Percentiles rank a stretch among this genome's conserved stretches.
Conservation (phyloP, 176 grass and related monocot species). For the Zea mays region Zm-B73-REFERENCE-NAM-5.0 NC_050104.1:157815001-157815500, state of each 20-base stretch:
- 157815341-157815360: constrained; percentile 35
- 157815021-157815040: constrained; percentile 24
- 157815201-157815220: constrained; percentile 55
- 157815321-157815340: constrained; percentile 30
- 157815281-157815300: constrained; percentile 28
- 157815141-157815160: constrained; percentile 60
- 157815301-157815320: constrained; percentile 36
- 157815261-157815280: constrained; percentile 8
- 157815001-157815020: constrained; percentile 44
- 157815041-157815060: constrained; percentile 59
- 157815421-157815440: constrained; percentile 1
- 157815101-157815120: constrained; percentile 15
- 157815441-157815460: neutral
- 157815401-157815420: neutral
- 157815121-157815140: constrained; percentile 61
- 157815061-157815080: constrained; percentile 24
- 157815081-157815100: constrained; percentile 27
- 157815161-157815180: constrained; percentile 50
- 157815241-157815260: constrained; percentile 44
- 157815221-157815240: constrained; percentile 55
- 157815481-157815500: constrained; percentile 37
- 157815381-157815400: constrained; percentile 5
- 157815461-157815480: constrained; percentile 25
- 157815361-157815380: constrained; percentile 27
- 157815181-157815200: constrained; percentile 13